Percentiles rank a stretch among this genome's conserved stretches.
Evolutionary conservation across 495 filamentous ascomycete genomes (phyloP).

Genomic region (Podospora australis): DNA sequence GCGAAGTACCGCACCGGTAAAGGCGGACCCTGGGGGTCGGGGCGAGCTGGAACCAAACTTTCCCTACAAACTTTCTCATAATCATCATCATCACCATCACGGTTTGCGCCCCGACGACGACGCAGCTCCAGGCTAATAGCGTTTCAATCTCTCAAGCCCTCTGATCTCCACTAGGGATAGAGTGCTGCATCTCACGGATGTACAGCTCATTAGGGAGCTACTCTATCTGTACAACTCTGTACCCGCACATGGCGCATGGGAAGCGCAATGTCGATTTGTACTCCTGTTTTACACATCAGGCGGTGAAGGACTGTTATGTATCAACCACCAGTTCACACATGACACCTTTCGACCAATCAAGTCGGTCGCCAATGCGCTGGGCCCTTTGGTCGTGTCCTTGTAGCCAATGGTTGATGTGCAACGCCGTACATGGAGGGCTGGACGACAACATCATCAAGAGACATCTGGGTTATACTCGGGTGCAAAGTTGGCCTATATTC

Average conservation of each 20-base stretch:
- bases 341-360: neutral
- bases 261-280: neutral
- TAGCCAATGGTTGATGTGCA: neutral
- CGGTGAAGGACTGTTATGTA: constrained; percentile 5
- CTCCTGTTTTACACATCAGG: constrained; percentile 5
- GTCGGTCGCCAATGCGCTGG: neutral
- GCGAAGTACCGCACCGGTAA: constrained; percentile 2
- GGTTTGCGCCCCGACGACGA: too few species aligned
- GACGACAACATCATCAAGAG: too few species aligned
- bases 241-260: neutral
- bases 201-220: too few species aligned
- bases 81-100: neutral
- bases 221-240: neutral
- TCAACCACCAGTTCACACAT: neutral
- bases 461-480: too few species aligned
- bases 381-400: neutral
- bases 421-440: neutral
- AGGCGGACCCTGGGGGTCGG: neutral
- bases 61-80: neutral
- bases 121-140: too few species aligned
- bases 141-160: too few species aligned
- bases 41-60: too few species aligned
- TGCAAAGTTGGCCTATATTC: too few species aligned
- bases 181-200: too few species aligned
- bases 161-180: too few species aligned